Conservation (phyloP, 805 yeast genomes). For the Starmerella potacharoeniae region DNA sequence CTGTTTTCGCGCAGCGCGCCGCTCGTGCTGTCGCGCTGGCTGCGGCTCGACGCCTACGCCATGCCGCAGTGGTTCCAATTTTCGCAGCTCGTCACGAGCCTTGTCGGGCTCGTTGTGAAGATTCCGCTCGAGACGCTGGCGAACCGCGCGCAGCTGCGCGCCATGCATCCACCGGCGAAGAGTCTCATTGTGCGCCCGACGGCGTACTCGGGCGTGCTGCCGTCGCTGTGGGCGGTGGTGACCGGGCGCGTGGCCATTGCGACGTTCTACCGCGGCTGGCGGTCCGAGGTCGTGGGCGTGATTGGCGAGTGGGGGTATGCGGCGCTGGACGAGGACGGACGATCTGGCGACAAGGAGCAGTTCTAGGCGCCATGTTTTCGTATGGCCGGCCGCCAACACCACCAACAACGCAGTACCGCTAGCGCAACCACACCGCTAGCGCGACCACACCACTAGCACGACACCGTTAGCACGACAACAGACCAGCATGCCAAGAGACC, state of each 20-base stretch:
- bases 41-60: conserved; percentile 55
- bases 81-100: conserved; percentile 47
- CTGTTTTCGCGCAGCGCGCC: conserved; percentile 58
- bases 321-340: conserved; percentile 18
- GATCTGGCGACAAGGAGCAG: conserved; percentile 15
- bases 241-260: conserved; percentile 36
- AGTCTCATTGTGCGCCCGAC: conserved; percentile 47
- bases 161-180: conserved; percentile 35
- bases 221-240: conserved; percentile 41
- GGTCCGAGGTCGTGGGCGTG: conserved; percentile 67
- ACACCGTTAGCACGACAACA: too few species aligned
- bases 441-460: too few species aligned
- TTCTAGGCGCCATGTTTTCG: conserved; percentile 11
- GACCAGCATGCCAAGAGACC: too few species aligned
- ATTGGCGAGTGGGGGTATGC: conserved; percentile 65
- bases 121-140: conserved; percentile 81
- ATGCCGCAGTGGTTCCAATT: conserved; percentile 51
- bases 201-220: conserved; percentile 44
- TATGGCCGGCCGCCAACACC: too few species aligned
- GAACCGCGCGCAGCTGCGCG: conserved; percentile 64
- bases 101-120: conserved; percentile 58
- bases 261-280: conserved; percentile 78
- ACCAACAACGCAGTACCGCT: neutral
- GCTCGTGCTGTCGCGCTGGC: conserved; percentile 43
- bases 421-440: too few species aligned